Evolutionary conservation across 1,139 yeast species (phyloP).

Genomic region (Yamadazyma pseudoaaseri): DNA sequence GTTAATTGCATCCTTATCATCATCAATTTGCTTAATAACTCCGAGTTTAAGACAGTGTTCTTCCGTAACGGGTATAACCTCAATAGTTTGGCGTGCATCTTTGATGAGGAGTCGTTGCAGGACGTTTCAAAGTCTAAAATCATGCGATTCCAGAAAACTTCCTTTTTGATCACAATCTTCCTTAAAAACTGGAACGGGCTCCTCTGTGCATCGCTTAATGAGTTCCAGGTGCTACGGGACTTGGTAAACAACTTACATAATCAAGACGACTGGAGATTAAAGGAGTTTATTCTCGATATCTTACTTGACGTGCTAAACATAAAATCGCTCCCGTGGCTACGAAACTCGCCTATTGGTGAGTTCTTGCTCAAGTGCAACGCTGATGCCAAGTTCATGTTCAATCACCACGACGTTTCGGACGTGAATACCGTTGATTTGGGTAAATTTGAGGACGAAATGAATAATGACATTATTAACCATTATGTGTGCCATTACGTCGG

Average conservation of each 20-base stretch:
- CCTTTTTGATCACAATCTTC: slow-evolving; percentile 58
- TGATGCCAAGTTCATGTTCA: slow-evolving; percentile 7
- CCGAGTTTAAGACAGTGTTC: slow-evolving; percentile 50
- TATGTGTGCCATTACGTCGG: slow-evolving; percentile 61
- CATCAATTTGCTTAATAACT: slow-evolving; percentile 58
- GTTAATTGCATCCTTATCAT: slow-evolving; percentile 59
- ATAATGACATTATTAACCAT: slow-evolving; percentile 20
- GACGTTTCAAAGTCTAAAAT: slow-evolving; percentile 9
- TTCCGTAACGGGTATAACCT: slow-evolving; percentile 66
- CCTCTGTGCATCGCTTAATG: slow-evolving; percentile 58
- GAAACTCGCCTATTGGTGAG: slow-evolving; percentile 34
- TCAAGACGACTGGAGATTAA: slow-evolving; percentile 38
- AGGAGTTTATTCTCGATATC: slow-evolving; percentile 68
- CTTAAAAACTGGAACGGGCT: slow-evolving; percentile 80
- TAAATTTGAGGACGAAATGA: slow-evolving; percentile 13
- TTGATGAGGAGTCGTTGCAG: slow-evolving; percentile 26
- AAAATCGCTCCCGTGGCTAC: slow-evolving; percentile 59
- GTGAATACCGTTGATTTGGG: neutral
- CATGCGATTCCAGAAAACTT: slow-evolving; percentile 54
- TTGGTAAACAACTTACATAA: slow-evolving; percentile 63
- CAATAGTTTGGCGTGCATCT: slow-evolving; percentile 61
- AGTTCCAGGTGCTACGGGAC: slow-evolving; percentile 34
- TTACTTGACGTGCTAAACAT: slow-evolving; percentile 68
- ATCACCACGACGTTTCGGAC: slow-evolving; percentile 4
- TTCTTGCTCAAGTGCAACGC: slow-evolving; percentile 17